Conservation (phyloP, 177 flowering plant species). For the Vitis hybrid region DNA sequence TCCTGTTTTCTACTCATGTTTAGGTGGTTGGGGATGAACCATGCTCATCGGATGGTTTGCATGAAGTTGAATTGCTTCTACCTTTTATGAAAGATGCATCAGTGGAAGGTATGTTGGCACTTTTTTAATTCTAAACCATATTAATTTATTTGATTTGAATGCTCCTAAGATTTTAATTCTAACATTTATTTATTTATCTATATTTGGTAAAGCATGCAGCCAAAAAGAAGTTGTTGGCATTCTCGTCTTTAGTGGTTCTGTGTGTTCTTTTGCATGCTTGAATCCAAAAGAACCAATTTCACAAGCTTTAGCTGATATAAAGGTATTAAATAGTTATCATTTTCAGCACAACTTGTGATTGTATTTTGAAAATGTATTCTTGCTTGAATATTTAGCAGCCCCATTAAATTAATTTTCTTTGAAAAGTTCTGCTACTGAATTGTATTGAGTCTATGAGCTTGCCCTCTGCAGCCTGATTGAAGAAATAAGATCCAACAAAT, state of each 20-base stretch:
- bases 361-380: too few species aligned
- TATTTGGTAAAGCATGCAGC: constrained; percentile 59
- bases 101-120: constrained; percentile 49
- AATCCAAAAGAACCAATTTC: constrained; percentile 72
- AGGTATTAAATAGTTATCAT: constrained; percentile 44
- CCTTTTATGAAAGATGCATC: constrained; percentile 58
- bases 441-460: too few species aligned
- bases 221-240: constrained; percentile 68
- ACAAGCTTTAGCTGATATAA: constrained; percentile 80
- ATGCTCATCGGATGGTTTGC: constrained; percentile 49
- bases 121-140: background rate
- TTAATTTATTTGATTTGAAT: background rate
- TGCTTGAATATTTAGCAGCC: too few species aligned
- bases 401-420: too few species aligned
- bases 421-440: too few species aligned
- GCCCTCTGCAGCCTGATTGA: too few species aligned
- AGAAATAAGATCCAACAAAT: too few species aligned
- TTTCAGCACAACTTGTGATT: background rate
- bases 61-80: constrained; percentile 82
- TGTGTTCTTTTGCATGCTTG: constrained; percentile 71
- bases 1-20: constrained; percentile 3
- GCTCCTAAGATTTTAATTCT: background rate
- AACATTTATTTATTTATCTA: constrained; percentile 2
- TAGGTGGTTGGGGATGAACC: constrained; percentile 61
- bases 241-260: constrained; percentile 55